Evolutionary conservation across 257 asterid species (phyloP).

Genomic region (Agastache rugosa): DNA sequence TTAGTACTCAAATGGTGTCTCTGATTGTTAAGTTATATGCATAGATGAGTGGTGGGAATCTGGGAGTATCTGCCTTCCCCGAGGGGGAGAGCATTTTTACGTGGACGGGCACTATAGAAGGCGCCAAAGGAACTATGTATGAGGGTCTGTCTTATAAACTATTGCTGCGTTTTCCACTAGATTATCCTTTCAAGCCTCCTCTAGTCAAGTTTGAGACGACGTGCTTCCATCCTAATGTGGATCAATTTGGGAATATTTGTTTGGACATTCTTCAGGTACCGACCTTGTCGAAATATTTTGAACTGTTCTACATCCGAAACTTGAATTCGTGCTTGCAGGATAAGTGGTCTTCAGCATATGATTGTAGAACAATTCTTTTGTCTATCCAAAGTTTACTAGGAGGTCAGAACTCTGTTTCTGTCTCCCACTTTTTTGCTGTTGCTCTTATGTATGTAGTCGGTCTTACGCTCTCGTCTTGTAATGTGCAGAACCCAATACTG

Average conservation of each 20-base stretch:
- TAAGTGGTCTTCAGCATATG: conserved; percentile 85
- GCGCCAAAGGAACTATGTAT: conserved; percentile 69
- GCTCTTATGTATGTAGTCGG: not conserved
- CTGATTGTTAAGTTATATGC: conserved; percentile 8
- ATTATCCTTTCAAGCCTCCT: conserved; percentile 85
- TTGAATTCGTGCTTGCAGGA: conserved; percentile 46
- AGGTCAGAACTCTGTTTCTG: conserved; percentile 44
- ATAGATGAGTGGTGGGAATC: conserved; percentile 69
- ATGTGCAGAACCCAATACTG: conserved; percentile 67
- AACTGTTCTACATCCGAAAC: not conserved
- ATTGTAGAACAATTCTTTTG: conserved; percentile 75
- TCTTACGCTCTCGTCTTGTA: conserved; percentile 11
- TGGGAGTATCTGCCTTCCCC: conserved; percentile 77
- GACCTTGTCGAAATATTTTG: not conserved
- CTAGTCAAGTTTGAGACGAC: conserved; percentile 72
- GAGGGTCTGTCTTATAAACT: conserved; percentile 69
- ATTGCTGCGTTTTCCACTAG: conserved; percentile 67
- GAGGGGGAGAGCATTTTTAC: conserved; percentile 72
- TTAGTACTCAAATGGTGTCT: not conserved
- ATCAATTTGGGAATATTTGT: conserved; percentile 71
- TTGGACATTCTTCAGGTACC: conserved; percentile 84
- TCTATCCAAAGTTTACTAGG: conserved; percentile 77
- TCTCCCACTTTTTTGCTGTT: not conserved
- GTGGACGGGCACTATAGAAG: conserved; percentile 74
- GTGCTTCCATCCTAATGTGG: conserved; percentile 84